These are phyloP conservation scores for Spiraea crenata DNA, from an alignment of 331 rosid genomes.

Conservation along the genomic window DNA sequence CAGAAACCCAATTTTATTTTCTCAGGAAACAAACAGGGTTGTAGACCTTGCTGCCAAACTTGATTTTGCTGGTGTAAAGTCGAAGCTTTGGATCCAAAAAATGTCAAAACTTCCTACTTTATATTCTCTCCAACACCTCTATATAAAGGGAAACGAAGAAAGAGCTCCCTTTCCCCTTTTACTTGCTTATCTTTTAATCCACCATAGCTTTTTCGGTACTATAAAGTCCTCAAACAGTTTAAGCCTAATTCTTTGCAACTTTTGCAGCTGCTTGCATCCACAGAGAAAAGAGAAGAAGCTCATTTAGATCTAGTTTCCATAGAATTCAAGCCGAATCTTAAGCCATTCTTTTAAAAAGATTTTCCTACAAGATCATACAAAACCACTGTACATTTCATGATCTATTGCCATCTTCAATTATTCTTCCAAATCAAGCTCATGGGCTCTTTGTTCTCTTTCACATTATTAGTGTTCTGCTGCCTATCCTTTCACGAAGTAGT, in stretches of 20 bases:
- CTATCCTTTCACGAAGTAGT: constrained; percentile 24
- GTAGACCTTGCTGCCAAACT: constrained; percentile 6
- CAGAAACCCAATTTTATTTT: constrained; percentile 5
- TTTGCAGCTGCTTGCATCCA: neutral
- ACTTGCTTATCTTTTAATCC: constrained; percentile 39
- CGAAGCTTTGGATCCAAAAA: constrained; percentile 23
- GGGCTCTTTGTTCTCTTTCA: constrained; percentile 47
- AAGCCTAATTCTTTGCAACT: constrained; percentile 31
- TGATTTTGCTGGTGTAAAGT: constrained; percentile 6
- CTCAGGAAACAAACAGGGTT: constrained; percentile 13
- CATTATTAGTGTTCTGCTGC: constrained; percentile 41
- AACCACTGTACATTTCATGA: constrained; percentile 1
- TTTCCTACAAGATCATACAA: constrained; percentile 2
- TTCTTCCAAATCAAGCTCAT: constrained; percentile 24
- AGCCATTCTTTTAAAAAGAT: constrained; percentile 10
- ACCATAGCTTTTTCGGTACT: constrained; percentile 33
- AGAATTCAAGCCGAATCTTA: neutral
- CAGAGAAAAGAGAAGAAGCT: constrained; percentile 13
- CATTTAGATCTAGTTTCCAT: constrained; percentile 12
- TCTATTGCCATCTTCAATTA: neutral
- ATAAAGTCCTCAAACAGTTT: constrained; percentile 21
- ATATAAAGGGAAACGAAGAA: constrained; percentile 32
- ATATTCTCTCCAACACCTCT: constrained; percentile 26
- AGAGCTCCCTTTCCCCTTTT: constrained; percentile 34
- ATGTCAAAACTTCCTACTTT: constrained; percentile 25